Evolutionary conservation across 495 filamentous ascomycete species (phyloP).

Genomic region (Aspergillus olivimuriae): DNA sequence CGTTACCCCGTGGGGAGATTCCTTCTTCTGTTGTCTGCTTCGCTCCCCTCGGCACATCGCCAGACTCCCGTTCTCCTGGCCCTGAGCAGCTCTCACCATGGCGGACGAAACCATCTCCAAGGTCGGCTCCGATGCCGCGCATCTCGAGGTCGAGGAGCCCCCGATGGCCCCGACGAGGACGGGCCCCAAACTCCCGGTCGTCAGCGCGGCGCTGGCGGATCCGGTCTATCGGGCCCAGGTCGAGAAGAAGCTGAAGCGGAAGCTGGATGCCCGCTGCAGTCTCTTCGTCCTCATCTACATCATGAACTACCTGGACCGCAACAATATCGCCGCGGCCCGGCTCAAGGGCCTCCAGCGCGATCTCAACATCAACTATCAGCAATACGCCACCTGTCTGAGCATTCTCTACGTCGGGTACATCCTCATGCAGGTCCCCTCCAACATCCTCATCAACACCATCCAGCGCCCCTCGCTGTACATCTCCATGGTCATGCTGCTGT

Average conservation of each 20-base stretch:
- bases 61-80: too few species aligned
- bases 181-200: too few species aligned
- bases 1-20: too few species aligned
- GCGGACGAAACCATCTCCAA: not conserved
- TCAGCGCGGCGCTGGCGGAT: not conserved
- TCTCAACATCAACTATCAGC: slow-evolving; percentile 34
- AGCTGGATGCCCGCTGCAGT: slow-evolving; percentile 27
- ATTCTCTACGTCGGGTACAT: slow-evolving; percentile 61
- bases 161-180: not conserved
- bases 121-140: not conserved
- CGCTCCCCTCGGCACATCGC: too few species aligned
- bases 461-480: slow-evolving; percentile 54
- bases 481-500: slow-evolving; percentile 56
- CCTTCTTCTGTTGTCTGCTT: too few species aligned
- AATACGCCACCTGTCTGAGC: slow-evolving; percentile 53
- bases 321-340: slow-evolving; percentile 45
- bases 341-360: slow-evolving; percentile 48
- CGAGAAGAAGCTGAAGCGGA: slow-evolving; percentile 26
- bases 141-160: not conserved
- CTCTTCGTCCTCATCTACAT: slow-evolving; percentile 29
- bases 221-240: slow-evolving; percentile 4
- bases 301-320: slow-evolving; percentile 43
- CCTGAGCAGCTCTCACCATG: too few species aligned
- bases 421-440: slow-evolving; percentile 29
- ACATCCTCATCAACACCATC: slow-evolving; percentile 38